Evolutionary conservation across 148 eudicot species (phyloP).

Genomic region (Polygonum maritimum): DNA sequence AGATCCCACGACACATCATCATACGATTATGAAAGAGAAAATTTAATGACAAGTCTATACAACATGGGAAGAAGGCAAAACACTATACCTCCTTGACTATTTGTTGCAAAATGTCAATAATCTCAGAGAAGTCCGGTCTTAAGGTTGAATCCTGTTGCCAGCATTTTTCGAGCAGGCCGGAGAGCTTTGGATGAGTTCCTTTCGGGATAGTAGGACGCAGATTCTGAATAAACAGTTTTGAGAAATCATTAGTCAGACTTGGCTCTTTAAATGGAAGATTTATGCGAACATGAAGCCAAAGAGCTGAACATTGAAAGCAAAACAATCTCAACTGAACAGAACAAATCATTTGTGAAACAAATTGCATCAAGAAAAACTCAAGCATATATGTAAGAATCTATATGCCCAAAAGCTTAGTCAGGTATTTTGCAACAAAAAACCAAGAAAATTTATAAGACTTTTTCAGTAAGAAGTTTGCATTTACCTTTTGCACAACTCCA

Average conservation of each 20-base stretch:
- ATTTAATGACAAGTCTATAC: not conserved
- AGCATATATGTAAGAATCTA: not conserved
- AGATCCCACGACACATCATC: not conserved
- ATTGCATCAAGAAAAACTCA: not conserved
- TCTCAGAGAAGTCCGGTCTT: slow-evolving; percentile 87
- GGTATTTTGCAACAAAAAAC: not conserved
- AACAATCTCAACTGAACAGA: not conserved
- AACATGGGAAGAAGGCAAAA: not conserved
- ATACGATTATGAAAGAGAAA: not conserved
- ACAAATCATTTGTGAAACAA: not conserved
- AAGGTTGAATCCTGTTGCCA: slow-evolving; percentile 83
- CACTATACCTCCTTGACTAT: slow-evolving; percentile 64
- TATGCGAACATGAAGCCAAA: not conserved
- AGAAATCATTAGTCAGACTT: not conserved
- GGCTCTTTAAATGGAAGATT: not conserved
- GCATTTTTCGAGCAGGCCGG: slow-evolving; percentile 90
- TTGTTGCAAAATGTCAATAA: slow-evolving; percentile 52
- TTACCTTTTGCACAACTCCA: slow-evolving; percentile 97
- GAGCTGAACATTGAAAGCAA: not conserved
- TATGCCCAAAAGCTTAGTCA: not conserved
- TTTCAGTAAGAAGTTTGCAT: not conserved
- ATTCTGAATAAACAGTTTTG: slow-evolving; percentile 31
- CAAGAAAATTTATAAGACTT: not conserved
- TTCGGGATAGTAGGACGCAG: slow-evolving; percentile 87
- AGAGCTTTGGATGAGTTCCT: slow-evolving; percentile 54